phyloP scores from a whole-genome alignment of 306 rosid genomes.

The Astragalus glycyphyllos region DNA sequence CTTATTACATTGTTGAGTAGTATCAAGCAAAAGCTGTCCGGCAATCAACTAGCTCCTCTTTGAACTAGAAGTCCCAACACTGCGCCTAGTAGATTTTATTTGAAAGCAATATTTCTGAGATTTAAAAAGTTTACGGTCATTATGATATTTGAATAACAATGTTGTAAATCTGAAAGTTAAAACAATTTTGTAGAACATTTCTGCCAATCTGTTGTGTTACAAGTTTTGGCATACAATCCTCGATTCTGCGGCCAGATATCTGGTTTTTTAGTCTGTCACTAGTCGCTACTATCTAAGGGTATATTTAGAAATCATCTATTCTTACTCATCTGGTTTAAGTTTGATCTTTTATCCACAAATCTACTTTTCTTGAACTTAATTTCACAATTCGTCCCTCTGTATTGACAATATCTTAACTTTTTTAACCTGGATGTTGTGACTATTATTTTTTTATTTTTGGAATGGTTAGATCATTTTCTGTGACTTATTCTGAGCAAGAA shows the following conservation, averaged over 20 bases:
- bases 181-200: neutral
- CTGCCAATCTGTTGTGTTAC: conserved; percentile 8
- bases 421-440: conserved; percentile 18
- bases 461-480: conserved; percentile 54
- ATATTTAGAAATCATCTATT: conserved; percentile 6
- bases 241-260: neutral
- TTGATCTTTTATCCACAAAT: conserved; percentile 21
- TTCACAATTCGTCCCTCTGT: conserved; percentile 20
- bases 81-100: conserved; percentile 3
- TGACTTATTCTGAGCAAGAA: conserved; percentile 74
- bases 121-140: neutral
- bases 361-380: conserved; percentile 16
- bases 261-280: conserved; percentile 9
- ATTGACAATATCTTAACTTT: neutral
- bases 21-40: neutral
- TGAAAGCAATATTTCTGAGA: conserved; percentile 1
- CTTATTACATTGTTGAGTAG: neutral
- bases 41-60: neutral
- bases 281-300: neutral
- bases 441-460: conserved; percentile 18
- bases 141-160: conserved; percentile 24
- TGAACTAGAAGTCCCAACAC: conserved; percentile 11
- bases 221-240: conserved; percentile 1
- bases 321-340: conserved; percentile 9
- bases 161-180: conserved; percentile 16